Evolutionary conservation across 495 filamentous ascomycete genomes (phyloP).

Genomic region (Physcia stellaris): DNA sequence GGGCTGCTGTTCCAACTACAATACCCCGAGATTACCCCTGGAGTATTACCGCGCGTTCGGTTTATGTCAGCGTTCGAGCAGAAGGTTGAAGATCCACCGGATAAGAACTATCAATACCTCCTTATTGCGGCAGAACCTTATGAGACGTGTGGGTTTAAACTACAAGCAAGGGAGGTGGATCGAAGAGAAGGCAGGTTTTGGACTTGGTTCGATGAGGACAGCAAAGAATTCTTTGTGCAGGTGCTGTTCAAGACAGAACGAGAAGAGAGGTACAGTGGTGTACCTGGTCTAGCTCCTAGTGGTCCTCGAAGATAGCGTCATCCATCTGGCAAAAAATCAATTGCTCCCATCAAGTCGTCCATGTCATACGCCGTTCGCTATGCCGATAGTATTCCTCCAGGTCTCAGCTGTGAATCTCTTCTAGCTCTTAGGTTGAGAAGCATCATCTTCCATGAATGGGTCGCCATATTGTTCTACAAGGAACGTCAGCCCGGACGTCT

Average conservation of each 20-base stretch:
- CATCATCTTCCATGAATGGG: no score
- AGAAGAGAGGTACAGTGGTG: conserved; percentile 88
- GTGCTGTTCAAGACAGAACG: conserved; percentile 98
- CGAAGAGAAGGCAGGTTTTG: conserved; percentile 74
- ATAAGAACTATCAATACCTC: conserved; percentile 88
- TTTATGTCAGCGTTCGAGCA: conserved; percentile 98
- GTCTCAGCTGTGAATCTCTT: no score
- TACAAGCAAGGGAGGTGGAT: conserved; percentile 91
- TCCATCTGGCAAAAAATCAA: no score
- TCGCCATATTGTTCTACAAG: no score
- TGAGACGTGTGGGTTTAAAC: conserved; percentile 91
- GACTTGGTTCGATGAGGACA: conserved; percentile 91
- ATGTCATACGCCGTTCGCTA: conserved; percentile 25
- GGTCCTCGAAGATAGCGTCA: conserved; percentile 17
- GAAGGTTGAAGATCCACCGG: conserved; percentile 87
- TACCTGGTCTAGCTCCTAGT: conserved; percentile 68
- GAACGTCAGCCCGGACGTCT: no score
- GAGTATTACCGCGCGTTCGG: conserved; percentile 65
- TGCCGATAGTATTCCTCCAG: not conserved
- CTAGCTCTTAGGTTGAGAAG: no score
- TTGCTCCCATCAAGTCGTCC: not conserved
- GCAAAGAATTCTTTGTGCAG: conserved; percentile 98
- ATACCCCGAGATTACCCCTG: conserved; percentile 78
- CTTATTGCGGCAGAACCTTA: conserved; percentile 95
- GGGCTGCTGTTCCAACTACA: conserved; percentile 90